Conservation (phyloP, 768 basidiomycete species). For the Butyriboletus loyo region DNA sequence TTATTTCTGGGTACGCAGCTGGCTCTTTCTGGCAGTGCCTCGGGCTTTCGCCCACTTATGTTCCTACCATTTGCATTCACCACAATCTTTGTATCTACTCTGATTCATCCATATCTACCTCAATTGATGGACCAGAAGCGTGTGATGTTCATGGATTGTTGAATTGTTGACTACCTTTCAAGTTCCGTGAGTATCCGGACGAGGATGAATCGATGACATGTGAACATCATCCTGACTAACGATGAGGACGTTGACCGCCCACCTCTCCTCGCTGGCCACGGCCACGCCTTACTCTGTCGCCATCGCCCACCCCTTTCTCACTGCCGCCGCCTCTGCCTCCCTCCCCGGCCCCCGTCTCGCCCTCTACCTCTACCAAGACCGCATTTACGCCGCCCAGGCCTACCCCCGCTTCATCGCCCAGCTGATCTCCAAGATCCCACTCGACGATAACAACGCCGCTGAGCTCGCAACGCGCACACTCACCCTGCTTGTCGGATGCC, state of each 20-base stretch:
- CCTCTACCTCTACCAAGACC: conserved; percentile 70
- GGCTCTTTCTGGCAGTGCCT: too few species aligned
- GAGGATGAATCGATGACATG: too few species aligned
- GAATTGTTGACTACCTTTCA: too few species aligned
- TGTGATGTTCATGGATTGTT: too few species aligned
- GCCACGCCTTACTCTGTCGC: conserved; percentile 44
- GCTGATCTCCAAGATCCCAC: conserved; percentile 59
- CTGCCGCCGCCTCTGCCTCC: conserved; percentile 49
- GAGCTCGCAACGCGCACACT: conserved; percentile 35
- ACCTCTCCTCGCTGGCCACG: conserved; percentile 38
- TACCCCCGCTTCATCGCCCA: conserved; percentile 71
- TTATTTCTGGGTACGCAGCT: too few species aligned
- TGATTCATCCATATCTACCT: too few species aligned
- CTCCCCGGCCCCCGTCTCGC: conserved; percentile 48
- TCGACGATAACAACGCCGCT: conserved; percentile 13
- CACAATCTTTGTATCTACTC: too few species aligned
- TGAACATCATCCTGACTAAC: too few species aligned
- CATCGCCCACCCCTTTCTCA: conserved; percentile 58
- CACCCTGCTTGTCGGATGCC: conserved; percentile 46
- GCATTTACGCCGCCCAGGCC: conserved; percentile 69
- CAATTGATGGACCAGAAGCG: too few species aligned
- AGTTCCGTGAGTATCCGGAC: too few species aligned
- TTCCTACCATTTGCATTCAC: too few species aligned
- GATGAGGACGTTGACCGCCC: conserved; percentile 19
- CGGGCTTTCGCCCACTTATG: too few species aligned